Evolutionary conservation across 1,284 basidiomycete species (phyloP), one percentile per base, ranked within the genome.

Genomic region (Ustilago tritici): DNA sequence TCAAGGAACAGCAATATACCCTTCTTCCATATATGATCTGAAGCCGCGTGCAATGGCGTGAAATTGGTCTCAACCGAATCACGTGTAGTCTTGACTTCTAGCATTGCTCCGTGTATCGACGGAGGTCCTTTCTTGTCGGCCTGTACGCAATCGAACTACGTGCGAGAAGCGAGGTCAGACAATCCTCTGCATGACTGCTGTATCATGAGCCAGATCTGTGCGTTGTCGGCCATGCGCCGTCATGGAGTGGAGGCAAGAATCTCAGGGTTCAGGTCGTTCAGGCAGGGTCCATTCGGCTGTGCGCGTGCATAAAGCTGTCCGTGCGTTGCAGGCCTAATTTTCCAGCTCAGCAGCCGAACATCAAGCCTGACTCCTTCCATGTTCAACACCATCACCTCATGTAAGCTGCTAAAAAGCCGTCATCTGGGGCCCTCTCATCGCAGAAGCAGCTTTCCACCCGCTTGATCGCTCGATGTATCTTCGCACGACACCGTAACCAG

Each of bases 241-340:
- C 14, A 12, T 6, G 10, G 40, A 11, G 17, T 15, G n/a, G 43
- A 46, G n/a, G 43, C n/a, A 19, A 15, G 14, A 28, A 46, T 5
- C 17, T 19, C n/a, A 46, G 40, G 40, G 40, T 46, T 19, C 43
- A 46, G 19, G n/a, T 28, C 23, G 23, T 28, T 28, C 23, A 15
- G 28, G 28, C 49, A 50, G 49, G 49, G 49, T 50, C 49, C 49
- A 50, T 14, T 11, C 14, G n/a, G 41, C 23, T 50, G 49, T 28
- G 31, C 31, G 28, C 49, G 49, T 50, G 49, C 49, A 50, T n/a
- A 7, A 10, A 12, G 31, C 23, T 32, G 49, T 50, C 49, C 28
- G 49, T 50, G 49, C 49, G 28, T 50, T 46, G 28, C 4, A 12
- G 31, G 6, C 46, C 8, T 23, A 23, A 53, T 34, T 35, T 53